Evolutionary conservation across 169 alveolate species (phyloP).

Genomic region (Toxoplasma gondii): DNA sequence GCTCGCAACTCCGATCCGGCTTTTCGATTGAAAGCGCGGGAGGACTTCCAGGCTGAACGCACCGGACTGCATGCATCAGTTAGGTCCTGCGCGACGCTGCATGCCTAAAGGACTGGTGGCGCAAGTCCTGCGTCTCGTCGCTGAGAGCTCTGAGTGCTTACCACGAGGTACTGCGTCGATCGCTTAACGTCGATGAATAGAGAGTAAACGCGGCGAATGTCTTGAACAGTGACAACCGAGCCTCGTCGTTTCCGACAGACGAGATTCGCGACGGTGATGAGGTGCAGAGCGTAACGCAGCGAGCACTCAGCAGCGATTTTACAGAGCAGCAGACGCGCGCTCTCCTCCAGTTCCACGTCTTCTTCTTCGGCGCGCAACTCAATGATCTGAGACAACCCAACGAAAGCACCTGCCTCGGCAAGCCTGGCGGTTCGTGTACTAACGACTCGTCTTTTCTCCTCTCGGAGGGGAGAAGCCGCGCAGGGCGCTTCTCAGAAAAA

Average conservation of each 20-base stretch:
- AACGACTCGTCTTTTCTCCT: too few species aligned
- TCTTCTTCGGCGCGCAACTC: slow-evolving; percentile 97
- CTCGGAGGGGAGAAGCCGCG: too few species aligned
- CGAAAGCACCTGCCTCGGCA: not conserved
- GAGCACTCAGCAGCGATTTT: slow-evolving; percentile 95
- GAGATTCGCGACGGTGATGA: slow-evolving; percentile 71
- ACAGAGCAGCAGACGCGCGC: slow-evolving; percentile 94
- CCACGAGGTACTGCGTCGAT: slow-evolving; percentile 93
- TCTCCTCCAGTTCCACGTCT: slow-evolving; percentile 97
- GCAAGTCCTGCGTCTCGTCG: too few species aligned
- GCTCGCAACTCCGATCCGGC: too few species aligned
- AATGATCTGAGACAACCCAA: slow-evolving; percentile 86
- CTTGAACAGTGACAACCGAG: slow-evolving; percentile 92
- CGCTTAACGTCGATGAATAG: slow-evolving; percentile 97
- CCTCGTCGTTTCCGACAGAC: slow-evolving; percentile 87
- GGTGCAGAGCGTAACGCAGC: slow-evolving; percentile 90
- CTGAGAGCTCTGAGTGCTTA: too few species aligned
- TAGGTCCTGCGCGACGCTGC: too few species aligned
- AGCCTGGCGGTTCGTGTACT: too few species aligned
- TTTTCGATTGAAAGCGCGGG: too few species aligned
- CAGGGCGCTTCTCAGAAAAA: too few species aligned
- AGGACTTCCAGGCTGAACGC: too few species aligned
- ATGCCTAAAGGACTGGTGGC: too few species aligned
- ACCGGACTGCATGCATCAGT: too few species aligned
- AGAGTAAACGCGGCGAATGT: slow-evolving; percentile 94